These are phyloP conservation scores for Leccinum subtestaceum DNA, from an alignment of 768 basidiomycete species.

Conservation along the genomic window DNA sequence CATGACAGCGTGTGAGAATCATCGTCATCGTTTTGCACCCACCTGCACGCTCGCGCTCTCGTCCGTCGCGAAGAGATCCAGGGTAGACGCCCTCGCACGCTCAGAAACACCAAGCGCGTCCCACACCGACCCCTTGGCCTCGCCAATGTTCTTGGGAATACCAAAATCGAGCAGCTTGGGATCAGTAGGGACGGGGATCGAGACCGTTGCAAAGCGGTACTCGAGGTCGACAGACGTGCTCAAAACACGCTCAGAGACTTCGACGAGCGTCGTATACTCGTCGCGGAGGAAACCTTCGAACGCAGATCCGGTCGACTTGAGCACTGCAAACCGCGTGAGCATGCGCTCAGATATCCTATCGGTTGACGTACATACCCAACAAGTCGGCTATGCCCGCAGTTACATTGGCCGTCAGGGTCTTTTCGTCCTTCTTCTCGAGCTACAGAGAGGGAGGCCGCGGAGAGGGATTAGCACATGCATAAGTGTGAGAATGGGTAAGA, in stretches of 20 bases:
- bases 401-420: too few species aligned
- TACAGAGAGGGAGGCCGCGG: too few species aligned
- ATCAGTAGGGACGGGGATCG: slow-evolving; percentile 48
- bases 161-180: slow-evolving; percentile 51
- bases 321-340: slow-evolving; percentile 44
- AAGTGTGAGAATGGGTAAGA: too few species aligned
- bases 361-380: slow-evolving; percentile 38
- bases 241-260: slow-evolving; percentile 87
- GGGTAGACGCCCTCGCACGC: slow-evolving; percentile 58
- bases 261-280: slow-evolving; percentile 82
- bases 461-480: too few species aligned
- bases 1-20: background rate
- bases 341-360: background rate
- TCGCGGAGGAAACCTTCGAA: slow-evolving; percentile 81
- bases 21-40: slow-evolving; percentile 12
- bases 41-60: slow-evolving; percentile 93
- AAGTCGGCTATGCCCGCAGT: too few species aligned
- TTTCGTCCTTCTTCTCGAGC: too few species aligned
- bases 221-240: slow-evolving; percentile 80
- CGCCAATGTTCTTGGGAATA: slow-evolving; percentile 33
- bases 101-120: slow-evolving; percentile 52
- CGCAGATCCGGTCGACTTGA: slow-evolving; percentile 86
- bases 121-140: slow-evolving; percentile 53
- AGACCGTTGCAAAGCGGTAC: slow-evolving; percentile 59
- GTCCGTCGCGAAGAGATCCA: slow-evolving; percentile 81